Evolutionary conservation across 2,329 filamentous ascomycete species (phyloP), one percentile per base, ranked within the genome.

Genomic region (Ophiocordyceps camponoti-leonardi): DNA sequence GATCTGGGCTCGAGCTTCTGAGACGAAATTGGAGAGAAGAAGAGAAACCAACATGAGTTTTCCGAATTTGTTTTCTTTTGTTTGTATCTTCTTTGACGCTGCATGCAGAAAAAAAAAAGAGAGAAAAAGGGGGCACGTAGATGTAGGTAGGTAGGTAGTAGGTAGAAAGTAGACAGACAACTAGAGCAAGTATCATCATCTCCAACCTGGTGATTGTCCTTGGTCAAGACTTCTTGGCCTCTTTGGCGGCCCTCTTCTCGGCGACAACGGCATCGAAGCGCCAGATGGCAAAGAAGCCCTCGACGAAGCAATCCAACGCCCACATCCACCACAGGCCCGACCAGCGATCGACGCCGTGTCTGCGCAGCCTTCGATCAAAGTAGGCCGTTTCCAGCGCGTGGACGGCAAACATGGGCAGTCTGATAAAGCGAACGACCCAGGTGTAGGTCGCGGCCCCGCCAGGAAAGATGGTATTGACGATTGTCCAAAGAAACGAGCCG

Each of bases 341-440:
- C 8, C 68, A 66, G 31, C 61, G 58, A 48, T 60, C 58, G 12
- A 79, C 67, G 7, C 68, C 67, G 50, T 71, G 67, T 56, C 58
- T 69, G 45, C 53, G 54, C 48, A 78, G 61, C 43, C 62, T 66
- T 40, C 57, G 60, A 50, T 72, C 69, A 52, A 81, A 65, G 56
- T 67, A 64, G 41, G 63, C 62, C n/a, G 69, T 63, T 66, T 95
- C 90, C 3, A 61, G 48, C 0, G 68, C 20, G 61, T 95, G 90
- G 13, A 86, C 72, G 0, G 56, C 66, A 1, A 86, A 4, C 47
- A 88, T 73, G 1, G 74, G 66, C 19, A 65, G 53, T 45, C 82
- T 65, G 40, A 90, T 64, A 14, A 64, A 57, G 43, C 72, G 72
- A 49, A 81, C 77, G 1, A 83, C 61, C 58, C 67, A 72, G 50